These are phyloP conservation scores for Ormosia emarginata DNA, from an alignment of 306 rosid species.

Conservation along the genomic window DNA sequence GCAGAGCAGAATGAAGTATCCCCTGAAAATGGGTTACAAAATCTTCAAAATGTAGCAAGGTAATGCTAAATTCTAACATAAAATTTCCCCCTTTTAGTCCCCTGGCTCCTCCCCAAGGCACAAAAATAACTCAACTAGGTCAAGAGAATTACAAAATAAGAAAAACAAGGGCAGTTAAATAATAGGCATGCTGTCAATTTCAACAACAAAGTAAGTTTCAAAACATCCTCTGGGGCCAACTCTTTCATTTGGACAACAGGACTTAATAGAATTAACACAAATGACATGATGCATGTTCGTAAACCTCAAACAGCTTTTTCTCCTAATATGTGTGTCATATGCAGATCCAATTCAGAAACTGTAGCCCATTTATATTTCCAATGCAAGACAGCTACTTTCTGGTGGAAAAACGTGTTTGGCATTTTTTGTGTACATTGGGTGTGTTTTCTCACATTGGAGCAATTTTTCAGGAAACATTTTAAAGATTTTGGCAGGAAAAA, in stretches of 20 bases:
- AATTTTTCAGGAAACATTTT: no score
- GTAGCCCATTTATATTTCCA: neutral
- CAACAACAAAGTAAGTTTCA: neutral
- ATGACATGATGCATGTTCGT: neutral
- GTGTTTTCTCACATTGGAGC: no score
- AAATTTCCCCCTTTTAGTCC: neutral
- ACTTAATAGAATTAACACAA: neutral
- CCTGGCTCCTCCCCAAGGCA: neutral
- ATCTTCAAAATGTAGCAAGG: neutral
- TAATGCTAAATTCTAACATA: neutral
- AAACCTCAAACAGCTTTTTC: neutral
- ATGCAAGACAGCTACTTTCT: no score
- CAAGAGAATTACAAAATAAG: neutral
- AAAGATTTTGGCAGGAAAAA: no score
- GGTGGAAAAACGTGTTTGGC: no score
- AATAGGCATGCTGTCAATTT: neutral
- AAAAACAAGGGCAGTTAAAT: conserved; percentile 1
- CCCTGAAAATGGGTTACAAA: conserved; percentile 44
- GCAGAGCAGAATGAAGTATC: conserved; percentile 74
- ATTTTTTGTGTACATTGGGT: no score
- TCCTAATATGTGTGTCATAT: neutral
- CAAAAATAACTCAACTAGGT: neutral
- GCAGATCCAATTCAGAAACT: neutral
- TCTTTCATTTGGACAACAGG: neutral
- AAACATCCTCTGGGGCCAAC: neutral